Evolutionary conservation across 768 basidiomycete genomes (phyloP), one percentile per base, ranked within the genome.

Genomic region (Agaricus blazei): DNA sequence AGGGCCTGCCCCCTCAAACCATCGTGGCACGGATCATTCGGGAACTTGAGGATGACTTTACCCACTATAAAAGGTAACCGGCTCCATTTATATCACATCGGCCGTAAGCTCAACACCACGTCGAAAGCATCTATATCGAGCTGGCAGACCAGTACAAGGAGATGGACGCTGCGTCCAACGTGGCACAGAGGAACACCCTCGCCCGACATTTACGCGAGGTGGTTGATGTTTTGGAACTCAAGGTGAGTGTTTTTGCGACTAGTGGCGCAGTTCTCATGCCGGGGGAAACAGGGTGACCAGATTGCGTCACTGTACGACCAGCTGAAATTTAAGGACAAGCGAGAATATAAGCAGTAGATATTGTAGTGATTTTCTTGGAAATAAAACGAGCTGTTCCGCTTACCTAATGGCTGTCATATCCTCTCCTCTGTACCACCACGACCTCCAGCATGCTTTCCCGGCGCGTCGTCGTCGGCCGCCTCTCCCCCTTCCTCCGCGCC

Each of bases 11-110:
- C 1, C 89, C 93, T 24, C 95, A 98, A 69, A 94, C 93, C 0
- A 83, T 96, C 11, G 79, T 97, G 3, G 79, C 84, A 28, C 76
- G 89, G 3, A 92, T 97, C 9, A 72, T 98, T 29, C 68, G 87
- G 57, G 93, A 96, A 69, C 75, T 99, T 7, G 96, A 98, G 66
- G 93, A 93, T 58, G 96, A 99, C 65, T 98, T 98, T 64, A 83
- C 82, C 36, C 92, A 93, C 70, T 96, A 95, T 68, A 97, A 93
- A 71, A 85, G 88, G 97, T 98, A 60, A 28, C 84, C 73, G 27
- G 36, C 15, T 56, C 46, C 45, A 37, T 41, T n/a, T 19, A 23
- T 7, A 34, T 1, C 36, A 53, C 44, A 37, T 38, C 34, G 34
- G 23, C 27, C 53, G 37, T 24, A n/a, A 41, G 49, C 24, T 56